Evolutionary conservation across 106 monocot species (phyloP).

Genomic region (Narthecium ossifragum): DNA sequence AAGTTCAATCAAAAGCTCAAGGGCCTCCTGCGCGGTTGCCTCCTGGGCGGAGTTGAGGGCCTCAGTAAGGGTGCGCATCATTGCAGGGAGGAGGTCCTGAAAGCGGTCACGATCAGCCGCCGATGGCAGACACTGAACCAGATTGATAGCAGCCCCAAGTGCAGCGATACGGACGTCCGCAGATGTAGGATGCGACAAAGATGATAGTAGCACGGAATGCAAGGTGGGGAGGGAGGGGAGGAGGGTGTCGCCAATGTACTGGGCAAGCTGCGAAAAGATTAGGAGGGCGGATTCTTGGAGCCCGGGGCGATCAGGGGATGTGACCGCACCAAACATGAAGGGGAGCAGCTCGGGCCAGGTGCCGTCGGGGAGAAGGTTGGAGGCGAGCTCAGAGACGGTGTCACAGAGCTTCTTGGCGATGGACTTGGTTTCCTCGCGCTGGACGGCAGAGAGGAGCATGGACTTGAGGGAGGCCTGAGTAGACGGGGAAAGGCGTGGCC

Average conservation of each 20-base stretch:
- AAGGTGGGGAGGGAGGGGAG: constrained; percentile 63
- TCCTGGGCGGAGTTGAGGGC: constrained; percentile 76
- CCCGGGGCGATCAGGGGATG: constrained; percentile 33
- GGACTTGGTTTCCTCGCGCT: constrained; percentile 49
- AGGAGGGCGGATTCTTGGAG: constrained; percentile 81
- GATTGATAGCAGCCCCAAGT: constrained; percentile 64
- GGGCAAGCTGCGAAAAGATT: constrained; percentile 79
- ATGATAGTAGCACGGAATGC: constrained; percentile 54
- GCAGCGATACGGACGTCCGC: constrained; percentile 86
- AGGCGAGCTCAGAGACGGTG: constrained; percentile 79
- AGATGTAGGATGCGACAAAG: constrained; percentile 52
- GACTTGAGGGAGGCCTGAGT: constrained; percentile 59
- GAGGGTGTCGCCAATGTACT: constrained; percentile 63
- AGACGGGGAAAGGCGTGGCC: constrained; percentile 46
- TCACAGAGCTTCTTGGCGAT: constrained; percentile 91
- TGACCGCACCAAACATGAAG: constrained; percentile 86
- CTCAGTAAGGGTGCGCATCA: constrained; percentile 84
- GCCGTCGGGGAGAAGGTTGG: constrained; percentile 58
- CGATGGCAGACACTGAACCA: constrained; percentile 67
- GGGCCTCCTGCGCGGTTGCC: constrained; percentile 78
- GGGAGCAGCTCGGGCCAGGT: constrained; percentile 92
- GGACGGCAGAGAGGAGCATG: constrained; percentile 49
- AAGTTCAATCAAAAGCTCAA: constrained; percentile 83
- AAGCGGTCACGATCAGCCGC: constrained; percentile 56
- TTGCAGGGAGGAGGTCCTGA: constrained; percentile 76